Evolutionary conservation across 75 land plant genomes (phyloP), one percentile per base, ranked within the genome.

Genomic region (Chamaecyparis obtusa): DNA sequence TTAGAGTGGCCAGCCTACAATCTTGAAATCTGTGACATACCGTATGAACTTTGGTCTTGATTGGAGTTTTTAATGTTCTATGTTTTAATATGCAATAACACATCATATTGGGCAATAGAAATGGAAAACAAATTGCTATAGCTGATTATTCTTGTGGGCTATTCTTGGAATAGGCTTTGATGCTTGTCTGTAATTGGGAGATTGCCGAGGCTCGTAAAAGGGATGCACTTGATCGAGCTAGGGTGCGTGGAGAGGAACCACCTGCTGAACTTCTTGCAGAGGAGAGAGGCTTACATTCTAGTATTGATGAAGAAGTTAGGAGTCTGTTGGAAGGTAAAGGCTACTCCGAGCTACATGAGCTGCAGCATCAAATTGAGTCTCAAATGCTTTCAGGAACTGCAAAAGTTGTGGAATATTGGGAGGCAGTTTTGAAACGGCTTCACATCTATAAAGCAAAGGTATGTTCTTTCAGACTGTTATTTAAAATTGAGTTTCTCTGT

Each of bases 381-480:
- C 87, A 95, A 80, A 97, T 98, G 99, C 93, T 90, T 24, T 89
- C 95, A 60, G 99, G 99, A 33, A 93, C 90, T 17, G 99, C 99
- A 30, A 96, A 98, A 87, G 95, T 95, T 15, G 99, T 98, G 51
- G 99, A 98, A 83, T 98, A 95, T 80, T 98, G 99, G 99, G 99
- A 98, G 88, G 97, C 97, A 56, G 89, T 98, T 83, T 90, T 97
- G 46, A 97, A 97, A 85, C 94, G 97, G 51, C 92, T 98, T 15
- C 97, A 95, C 78, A 98, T 96, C 80, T 98, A 85, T 90, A 98
- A 98, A 87, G 99, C 99, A 21, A 97, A 98, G 99, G 99, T 96
- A 90, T 72, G 3, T 57, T 83, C 69, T 69, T 72, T 6, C 14
- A 35, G 49, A 32, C 33, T 71, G 32, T 43, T 81, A 1, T 37